A percentile compares a stretch with the other conserved stretches of the same genome.
These are phyloP conservation scores for Pleurostoma richardsiae DNA, from an alignment of 2,329 filamentous ascomycete genomes.

Conservation along the genomic window DNA sequence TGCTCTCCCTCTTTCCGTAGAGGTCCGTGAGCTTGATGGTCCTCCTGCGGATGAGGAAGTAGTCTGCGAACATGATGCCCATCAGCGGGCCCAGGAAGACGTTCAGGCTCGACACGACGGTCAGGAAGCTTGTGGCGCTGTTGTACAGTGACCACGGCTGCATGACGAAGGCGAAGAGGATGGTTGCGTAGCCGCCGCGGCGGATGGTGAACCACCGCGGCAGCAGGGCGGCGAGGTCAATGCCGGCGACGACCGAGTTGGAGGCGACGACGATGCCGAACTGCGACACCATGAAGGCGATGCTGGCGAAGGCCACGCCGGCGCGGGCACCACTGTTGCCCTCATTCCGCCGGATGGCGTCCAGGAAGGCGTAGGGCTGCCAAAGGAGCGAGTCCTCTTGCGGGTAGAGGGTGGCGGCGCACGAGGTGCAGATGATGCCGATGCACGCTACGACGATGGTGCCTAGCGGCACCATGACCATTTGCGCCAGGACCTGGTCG, in stretches of 20 bases:
- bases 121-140: constrained; percentile 18
- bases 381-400: constrained; percentile 16
- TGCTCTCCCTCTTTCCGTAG: constrained; percentile 14
- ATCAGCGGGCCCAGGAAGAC: constrained; percentile 30
- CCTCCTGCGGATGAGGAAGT: constrained; percentile 24
- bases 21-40: constrained; percentile 29
- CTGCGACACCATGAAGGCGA: constrained; percentile 13
- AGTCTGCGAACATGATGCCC: constrained; percentile 28
- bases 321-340: constrained; percentile 8
- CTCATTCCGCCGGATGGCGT: constrained; percentile 13
- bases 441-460: constrained; percentile 19
- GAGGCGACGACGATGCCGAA: constrained; percentile 13
- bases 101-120: constrained; percentile 20
- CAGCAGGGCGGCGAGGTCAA: constrained; percentile 22
- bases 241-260: constrained; percentile 13
- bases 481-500: constrained; percentile 19
- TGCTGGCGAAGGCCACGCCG: constrained; percentile 12
- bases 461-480: constrained; percentile 17
- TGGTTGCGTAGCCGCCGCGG: constrained; percentile 11
- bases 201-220: constrained; percentile 14
- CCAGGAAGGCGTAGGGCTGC: constrained; percentile 20
- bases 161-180: constrained; percentile 14
- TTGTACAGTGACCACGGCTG: constrained; percentile 15
- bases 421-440: constrained; percentile 22
- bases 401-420: constrained; percentile 17